Base-by-base conservation (phyloP, 257 asterid genomes). In the Lavandula angustifolia region DNA sequence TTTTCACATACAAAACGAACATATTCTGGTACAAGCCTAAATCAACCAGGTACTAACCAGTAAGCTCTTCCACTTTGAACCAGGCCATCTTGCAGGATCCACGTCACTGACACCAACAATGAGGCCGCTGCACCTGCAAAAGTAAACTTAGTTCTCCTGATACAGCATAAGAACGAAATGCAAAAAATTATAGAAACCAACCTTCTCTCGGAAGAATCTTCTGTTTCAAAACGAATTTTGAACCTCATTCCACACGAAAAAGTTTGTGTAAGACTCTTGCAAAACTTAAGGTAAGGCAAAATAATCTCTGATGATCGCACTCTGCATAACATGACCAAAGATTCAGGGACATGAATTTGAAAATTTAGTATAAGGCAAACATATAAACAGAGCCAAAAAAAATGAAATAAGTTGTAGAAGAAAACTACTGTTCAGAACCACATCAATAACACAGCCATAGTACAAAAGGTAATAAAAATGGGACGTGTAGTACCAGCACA, bases 171-270 rank as follows among this genome's bases (percentile, higher is more conserved):
- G 2, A 17, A 62, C 4, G 48, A 43, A 18, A 56, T 32, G 40
- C 60, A 47, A 9, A 4, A 16, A 17, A 29, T 7, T 4, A 40
- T 52, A 18, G n/a, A 59, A 72, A 65, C 78, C 50, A 69, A 86
- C 99, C 97, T 94, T 80, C 92, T 86, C 64, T 94, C 98, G 48
- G 95, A 84, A 43, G 99, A 83, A 56, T 94, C 98, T 67, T 94
- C 99, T 11, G 96, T 73, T 75, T 86, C 99, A 12, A 79, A 79
- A 9, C 90, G 95, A 64, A 87, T 74, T 76, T 83, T 94, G 71
- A 94, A 90, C 76, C 96, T 81, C 92, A 81, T 78, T 66, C 98
- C 99, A 54, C 89, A 81, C 3, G 96, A 82, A 74, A 82, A 82
- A 14, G 88, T 77, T 63, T 71, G 83, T 2, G 84, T 43, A 29